Evolutionary conservation across 345 rosid species (phyloP).

Genomic region (Murraya paniculata): DNA sequence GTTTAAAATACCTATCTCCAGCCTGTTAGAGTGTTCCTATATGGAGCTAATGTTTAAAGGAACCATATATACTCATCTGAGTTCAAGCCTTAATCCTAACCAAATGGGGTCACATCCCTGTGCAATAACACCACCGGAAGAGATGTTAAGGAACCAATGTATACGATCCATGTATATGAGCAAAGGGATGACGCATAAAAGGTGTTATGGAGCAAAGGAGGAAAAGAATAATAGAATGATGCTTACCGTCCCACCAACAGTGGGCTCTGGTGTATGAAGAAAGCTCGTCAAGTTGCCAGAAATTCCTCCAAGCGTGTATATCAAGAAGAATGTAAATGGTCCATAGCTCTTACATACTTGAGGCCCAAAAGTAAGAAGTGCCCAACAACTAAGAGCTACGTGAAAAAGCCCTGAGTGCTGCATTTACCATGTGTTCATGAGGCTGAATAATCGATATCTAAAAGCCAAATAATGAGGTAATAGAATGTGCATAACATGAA

Average conservation of each 20-base stretch:
- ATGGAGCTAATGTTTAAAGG: too few relatives aligned
- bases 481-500: background rate
- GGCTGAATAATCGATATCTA: background rate
- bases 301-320: conserved; percentile 83
- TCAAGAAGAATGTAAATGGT: conserved; percentile 64
- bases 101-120: too few relatives aligned
- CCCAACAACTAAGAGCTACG: conserved; percentile 79
- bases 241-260: conserved; percentile 91
- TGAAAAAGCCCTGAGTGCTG: conserved; percentile 83
- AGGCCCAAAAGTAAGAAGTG: conserved; percentile 74
- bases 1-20: too few relatives aligned
- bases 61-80: too few relatives aligned
- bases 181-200: background rate
- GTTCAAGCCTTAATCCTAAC: too few relatives aligned
- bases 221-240: background rate
- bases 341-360: conserved; percentile 77
- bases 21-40: too few relatives aligned
- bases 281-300: conserved; percentile 85
- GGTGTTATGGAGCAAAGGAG: background rate
- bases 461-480: background rate
- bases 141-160: background rate
- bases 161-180: background rate
- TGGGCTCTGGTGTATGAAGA: conserved; percentile 75
- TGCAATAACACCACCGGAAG: background rate
- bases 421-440: conserved; percentile 12